Conservation (phyloP, 2,329 filamentous ascomycete genomes). For the Colletotrichum navitas region DNA sequence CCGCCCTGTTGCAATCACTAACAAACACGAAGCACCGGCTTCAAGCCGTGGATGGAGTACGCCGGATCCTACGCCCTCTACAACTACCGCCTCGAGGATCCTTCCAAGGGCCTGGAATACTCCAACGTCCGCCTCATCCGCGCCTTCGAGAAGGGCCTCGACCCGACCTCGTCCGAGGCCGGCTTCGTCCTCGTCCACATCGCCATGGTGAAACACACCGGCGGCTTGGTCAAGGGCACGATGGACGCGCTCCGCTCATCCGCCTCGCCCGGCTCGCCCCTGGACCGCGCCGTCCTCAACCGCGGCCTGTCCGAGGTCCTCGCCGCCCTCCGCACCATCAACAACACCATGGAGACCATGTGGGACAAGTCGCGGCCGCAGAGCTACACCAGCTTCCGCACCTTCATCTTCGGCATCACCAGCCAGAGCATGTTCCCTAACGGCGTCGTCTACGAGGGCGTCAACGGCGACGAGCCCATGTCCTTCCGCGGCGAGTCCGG, state of each 20-base stretch:
- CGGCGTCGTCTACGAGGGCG: conserved; percentile 89
- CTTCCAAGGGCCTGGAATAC: conserved; percentile 68
- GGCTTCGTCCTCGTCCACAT: conserved; percentile 97
- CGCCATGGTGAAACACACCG: conserved; percentile 93
- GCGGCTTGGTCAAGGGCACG: conserved; percentile 79
- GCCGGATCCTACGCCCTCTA: conserved; percentile 76
- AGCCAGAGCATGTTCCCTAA: conserved; percentile 94
- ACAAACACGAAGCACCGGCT: conserved; percentile 68
- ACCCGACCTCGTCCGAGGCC: conserved; percentile 89
- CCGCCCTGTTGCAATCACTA: not conserved
- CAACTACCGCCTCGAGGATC: conserved; percentile 74
- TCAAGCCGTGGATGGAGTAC: conserved; percentile 94
- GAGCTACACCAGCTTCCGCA: conserved; percentile 90
- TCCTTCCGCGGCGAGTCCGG: conserved; percentile 93
- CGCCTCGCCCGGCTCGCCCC: conserved; percentile 42
- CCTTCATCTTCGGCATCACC: conserved; percentile 97
- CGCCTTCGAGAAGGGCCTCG: conserved; percentile 90
- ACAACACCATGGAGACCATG: conserved; percentile 89
- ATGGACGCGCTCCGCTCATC: conserved; percentile 69
- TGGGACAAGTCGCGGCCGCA: conserved; percentile 88
- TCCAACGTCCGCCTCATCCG: conserved; percentile 85
- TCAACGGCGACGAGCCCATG: conserved; percentile 76
- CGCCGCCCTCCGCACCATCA: conserved; percentile 75
- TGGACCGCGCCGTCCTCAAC: conserved; percentile 66
- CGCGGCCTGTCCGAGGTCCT: conserved; percentile 72